These are phyloP conservation scores for Sarocladium oryzae DNA, from an alignment of 2,329 filamentous ascomycete genomes.

Conservation along the genomic window DNA sequence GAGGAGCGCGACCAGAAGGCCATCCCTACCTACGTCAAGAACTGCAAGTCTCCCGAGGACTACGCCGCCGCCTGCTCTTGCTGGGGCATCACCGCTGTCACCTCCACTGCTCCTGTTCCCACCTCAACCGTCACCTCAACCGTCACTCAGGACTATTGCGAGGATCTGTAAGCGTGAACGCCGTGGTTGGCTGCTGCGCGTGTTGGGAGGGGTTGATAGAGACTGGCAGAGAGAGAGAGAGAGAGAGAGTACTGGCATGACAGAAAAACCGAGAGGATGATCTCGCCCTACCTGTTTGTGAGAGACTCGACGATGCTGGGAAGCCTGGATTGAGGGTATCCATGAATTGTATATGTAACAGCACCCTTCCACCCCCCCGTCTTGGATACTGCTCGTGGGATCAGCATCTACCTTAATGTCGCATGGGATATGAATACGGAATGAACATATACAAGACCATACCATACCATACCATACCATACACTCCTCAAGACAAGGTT, in stretches of 20 bases:
- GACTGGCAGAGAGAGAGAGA: not conserved
- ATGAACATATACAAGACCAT: constrained; percentile 10
- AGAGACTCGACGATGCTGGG: not conserved
- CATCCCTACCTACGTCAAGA: constrained; percentile 34
- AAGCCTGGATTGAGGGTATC: not conserved
- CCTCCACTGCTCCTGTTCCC: constrained; percentile 30
- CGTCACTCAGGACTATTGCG: constrained; percentile 34
- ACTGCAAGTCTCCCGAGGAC: constrained; percentile 21
- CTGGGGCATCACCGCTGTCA: constrained; percentile 35
- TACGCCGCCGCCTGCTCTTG: constrained; percentile 39
- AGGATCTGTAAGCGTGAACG: constrained; percentile 22
- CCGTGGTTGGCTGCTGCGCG: not conserved
- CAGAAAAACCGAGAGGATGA: not conserved
- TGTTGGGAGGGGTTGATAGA: constrained; percentile 8
- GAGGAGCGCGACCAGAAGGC: constrained; percentile 23
- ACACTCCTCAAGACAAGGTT: constrained; percentile 5
- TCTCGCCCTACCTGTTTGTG: not conserved
- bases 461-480: too few relatives aligned
- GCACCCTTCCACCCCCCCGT: too few relatives aligned
- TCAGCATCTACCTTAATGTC: constrained; percentile 7
- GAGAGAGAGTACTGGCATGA: not conserved
- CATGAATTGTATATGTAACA: constrained; percentile 9
- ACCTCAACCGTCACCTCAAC: constrained; percentile 36
- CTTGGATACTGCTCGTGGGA: not conserved
- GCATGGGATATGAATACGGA: constrained; percentile 13